These are phyloP conservation scores for Eremochloa ophiuroides DNA, from an alignment of 176 grass and related monocot species.

Conservation along the genomic window DNA sequence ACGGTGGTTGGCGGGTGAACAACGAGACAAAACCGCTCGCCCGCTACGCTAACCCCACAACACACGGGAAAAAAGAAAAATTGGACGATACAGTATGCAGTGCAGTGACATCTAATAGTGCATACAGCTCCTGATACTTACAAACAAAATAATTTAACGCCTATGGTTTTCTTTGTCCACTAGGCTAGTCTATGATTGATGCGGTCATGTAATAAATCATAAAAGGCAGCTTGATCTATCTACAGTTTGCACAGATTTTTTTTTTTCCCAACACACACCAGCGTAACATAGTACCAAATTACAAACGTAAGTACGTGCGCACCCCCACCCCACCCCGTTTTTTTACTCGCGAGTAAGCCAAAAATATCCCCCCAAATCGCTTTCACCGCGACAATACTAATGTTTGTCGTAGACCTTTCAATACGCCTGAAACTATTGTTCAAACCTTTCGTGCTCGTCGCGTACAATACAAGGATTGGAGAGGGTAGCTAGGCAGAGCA, in stretches of 20 bases:
- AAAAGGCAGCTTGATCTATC: no score
- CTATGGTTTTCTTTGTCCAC: no score
- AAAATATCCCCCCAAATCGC: neutral
- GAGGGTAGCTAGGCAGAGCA: constrained; percentile 18
- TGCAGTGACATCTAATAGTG: no score
- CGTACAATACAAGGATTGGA: neutral
- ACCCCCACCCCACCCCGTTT: neutral
- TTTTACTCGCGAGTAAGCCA: neutral
- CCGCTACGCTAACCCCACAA: no score
- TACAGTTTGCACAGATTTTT: no score
- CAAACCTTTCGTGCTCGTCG: neutral
- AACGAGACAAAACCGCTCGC: neutral
- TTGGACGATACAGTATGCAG: no score
- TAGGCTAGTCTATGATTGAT: no score
- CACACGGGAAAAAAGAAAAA: no score
- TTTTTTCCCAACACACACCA: no score
- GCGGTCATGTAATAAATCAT: no score
- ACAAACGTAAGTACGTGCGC: neutral
- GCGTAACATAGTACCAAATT: neutral
- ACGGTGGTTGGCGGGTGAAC: neutral
- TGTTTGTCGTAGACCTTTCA: neutral
- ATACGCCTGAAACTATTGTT: neutral
- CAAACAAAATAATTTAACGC: no score
- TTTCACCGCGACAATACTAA: neutral
- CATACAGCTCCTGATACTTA: no score